Percentiles rank a stretch among this genome's conserved stretches.
Evolutionary conservation across 2,329 filamentous ascomycete genomes (phyloP).

Genomic region (Taxawa tesnikishii): DNA sequence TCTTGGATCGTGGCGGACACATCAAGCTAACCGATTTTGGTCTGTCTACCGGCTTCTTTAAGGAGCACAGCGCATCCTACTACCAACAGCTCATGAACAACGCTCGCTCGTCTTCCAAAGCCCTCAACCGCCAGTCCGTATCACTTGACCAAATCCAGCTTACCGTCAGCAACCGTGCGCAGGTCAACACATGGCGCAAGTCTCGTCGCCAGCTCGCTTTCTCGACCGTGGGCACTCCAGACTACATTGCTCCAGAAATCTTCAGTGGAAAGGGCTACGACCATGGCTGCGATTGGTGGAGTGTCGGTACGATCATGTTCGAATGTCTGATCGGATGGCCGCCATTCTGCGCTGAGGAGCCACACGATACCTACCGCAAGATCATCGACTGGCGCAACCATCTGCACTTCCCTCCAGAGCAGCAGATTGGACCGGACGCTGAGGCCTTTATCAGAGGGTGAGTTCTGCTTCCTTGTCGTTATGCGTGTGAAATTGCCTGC

Average conservation of each 20-base stretch:
- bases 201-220: slow-evolving; percentile 93
- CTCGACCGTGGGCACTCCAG: slow-evolving; percentile 93
- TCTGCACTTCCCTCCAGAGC: slow-evolving; percentile 91
- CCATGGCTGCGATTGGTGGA: slow-evolving; percentile 99
- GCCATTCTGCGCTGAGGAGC: slow-evolving; percentile 95
- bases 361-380: slow-evolving; percentile 96
- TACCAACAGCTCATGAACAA: slow-evolving; percentile 87
- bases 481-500: neutral
- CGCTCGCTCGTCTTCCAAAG: slow-evolving; percentile 26
- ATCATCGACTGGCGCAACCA: slow-evolving; percentile 98
- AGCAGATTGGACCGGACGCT: slow-evolving; percentile 75
- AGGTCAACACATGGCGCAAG: slow-evolving; percentile 98
- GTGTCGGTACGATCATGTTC: slow-evolving; percentile 97
- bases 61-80: slow-evolving; percentile 94
- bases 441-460: slow-evolving; percentile 88
- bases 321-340: slow-evolving; percentile 98
- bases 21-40: slow-evolving; percentile 98
- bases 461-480: slow-evolving; percentile 21
- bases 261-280: slow-evolving; percentile 95
- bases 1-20: slow-evolving; percentile 87
- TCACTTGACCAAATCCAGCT: slow-evolving; percentile 96
- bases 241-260: slow-evolving; percentile 97
- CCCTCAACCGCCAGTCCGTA: slow-evolving; percentile 74
- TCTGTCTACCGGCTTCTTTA: slow-evolving; percentile 94
- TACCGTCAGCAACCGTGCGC: slow-evolving; percentile 91